Base-by-base conservation (phyloP, 177 flowering plant genomes). In the Vitis hybrid region DNA sequence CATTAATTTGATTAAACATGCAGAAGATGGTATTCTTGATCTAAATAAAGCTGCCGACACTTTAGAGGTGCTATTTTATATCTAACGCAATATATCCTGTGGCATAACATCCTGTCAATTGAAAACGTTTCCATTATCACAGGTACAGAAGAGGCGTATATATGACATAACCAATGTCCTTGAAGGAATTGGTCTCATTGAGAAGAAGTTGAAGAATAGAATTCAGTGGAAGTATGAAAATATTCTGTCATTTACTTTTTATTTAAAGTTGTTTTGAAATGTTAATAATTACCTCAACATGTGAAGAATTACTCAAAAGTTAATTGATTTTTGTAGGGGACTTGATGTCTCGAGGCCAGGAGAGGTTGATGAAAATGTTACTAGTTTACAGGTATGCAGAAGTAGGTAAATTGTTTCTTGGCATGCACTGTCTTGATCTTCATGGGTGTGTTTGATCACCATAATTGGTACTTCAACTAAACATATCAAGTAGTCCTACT, bases 111-210 rank as follows among this genome's bases (percentile, higher is more conserved):
- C 71, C 53, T 58, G 19, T 56, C 26, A n/a, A 19, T 62, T 68
- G 55, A 51, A 51, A 55, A 51, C 61, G 48, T 68, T 62, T 79
- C 69, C 72, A 29, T 72, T 67, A 33, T 59, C 69, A 51, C 83
- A 93, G 98, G 98, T 93, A 55, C 97, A 91, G 73, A 93, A 95
- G 76, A 85, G 99, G 85, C 85, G 99, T 68, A 91, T 95, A 80
- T 95, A 95, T 86, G 99, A 95, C 78, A 95, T 95, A 67, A 95
- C 99, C 65, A 95, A 95, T 90, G 99, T 95, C 61, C 83, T 93
- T 55, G 98, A 93, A 84, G 99, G 99, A 78, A 93, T 93, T 75
- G 97, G 97, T 69, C 92, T 93, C 29, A 91, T 95, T 65, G 98
- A 93, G 76, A 95, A 95, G 86, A 90, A 89, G 75, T 87, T 91